phyloP scores from a whole-genome alignment of 345 rosid species.

The Xanthoceras sorbifolium region DNA sequence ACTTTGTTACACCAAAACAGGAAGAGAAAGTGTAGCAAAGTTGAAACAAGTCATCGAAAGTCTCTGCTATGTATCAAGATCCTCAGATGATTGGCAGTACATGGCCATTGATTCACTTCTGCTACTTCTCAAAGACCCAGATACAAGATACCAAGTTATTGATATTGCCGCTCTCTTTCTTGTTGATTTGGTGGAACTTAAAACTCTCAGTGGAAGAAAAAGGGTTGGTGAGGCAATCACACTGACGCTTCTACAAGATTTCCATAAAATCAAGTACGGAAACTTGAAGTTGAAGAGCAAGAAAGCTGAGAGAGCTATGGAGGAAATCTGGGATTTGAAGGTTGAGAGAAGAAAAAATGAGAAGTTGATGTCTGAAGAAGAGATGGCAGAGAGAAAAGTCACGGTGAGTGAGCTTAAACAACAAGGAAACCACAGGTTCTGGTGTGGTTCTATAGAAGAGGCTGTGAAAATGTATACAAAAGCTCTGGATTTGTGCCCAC shows the following conservation, averaged over 20 bases:
- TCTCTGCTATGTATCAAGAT: slow-evolving; percentile 65
- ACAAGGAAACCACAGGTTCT: slow-evolving; percentile 61
- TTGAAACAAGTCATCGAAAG: slow-evolving; percentile 41
- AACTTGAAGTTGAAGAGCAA: slow-evolving; percentile 45
- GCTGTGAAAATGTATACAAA: slow-evolving; percentile 47
- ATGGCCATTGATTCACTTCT: slow-evolving; percentile 66
- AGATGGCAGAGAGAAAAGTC: slow-evolving; percentile 48
- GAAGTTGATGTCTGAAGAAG: slow-evolving; percentile 56
- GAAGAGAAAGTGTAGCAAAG: slow-evolving; percentile 53
- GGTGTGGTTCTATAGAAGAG: slow-evolving; percentile 48
- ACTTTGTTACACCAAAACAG: slow-evolving; percentile 53
- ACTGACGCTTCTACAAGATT: slow-evolving; percentile 52
- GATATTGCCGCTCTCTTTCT: slow-evolving; percentile 48
- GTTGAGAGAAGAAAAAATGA: slow-evolving; percentile 71
- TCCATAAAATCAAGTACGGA: slow-evolving; percentile 60
- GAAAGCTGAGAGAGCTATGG: slow-evolving; percentile 41
- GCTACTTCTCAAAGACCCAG: slow-evolving; percentile 63
- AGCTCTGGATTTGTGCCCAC: slow-evolving; percentile 60
- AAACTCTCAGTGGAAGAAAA: slow-evolving; percentile 30
- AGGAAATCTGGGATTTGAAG: slow-evolving; percentile 67
- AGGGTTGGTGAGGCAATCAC: slow-evolving; percentile 57
- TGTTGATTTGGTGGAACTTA: slow-evolving; percentile 65
- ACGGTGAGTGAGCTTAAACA: slow-evolving; percentile 49
- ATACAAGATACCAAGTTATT: slow-evolving; percentile 51
- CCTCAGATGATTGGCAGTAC: slow-evolving; percentile 69